Percentiles rank a stretch among this genome's conserved stretches.
Conservation (phyloP, 441 rosid genomes). For the Viola pubescens region DNA sequence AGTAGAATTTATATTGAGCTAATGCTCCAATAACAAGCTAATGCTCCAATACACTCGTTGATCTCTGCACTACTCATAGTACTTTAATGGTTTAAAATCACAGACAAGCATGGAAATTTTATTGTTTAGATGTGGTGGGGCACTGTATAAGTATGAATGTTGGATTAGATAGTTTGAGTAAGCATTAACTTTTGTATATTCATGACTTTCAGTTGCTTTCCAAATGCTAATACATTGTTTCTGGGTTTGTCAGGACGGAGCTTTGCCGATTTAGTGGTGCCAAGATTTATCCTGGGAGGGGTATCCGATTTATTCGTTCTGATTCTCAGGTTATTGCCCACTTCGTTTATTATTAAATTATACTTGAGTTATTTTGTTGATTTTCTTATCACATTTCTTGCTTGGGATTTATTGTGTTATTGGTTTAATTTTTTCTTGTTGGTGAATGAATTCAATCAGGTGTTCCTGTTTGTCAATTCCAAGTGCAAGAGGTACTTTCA, state of each 20-base stretch:
- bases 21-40: too few relatives aligned
- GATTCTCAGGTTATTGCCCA: constrained; percentile 60
- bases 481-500: constrained; percentile 89
- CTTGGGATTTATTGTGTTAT: neutral
- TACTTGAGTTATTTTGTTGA: neutral
- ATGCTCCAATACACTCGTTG: too few relatives aligned
- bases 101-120: too few relatives aligned
- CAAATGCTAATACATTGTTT: neutral
- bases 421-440: neutral
- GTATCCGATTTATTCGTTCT: constrained; percentile 66
- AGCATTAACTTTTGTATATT: too few relatives aligned
- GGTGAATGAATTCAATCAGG: constrained; percentile 27
- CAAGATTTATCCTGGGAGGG: constrained; percentile 80
- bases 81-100: too few relatives aligned
- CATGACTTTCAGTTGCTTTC: neutral
- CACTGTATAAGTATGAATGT: too few relatives aligned
- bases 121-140: too few relatives aligned
- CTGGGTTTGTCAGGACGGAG: constrained; percentile 47
- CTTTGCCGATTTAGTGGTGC: constrained; percentile 84
- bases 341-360: too few relatives aligned
- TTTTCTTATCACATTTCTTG: neutral
- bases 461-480: constrained; percentile 73
- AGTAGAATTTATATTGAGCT: too few relatives aligned
- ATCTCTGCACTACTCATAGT: too few relatives aligned
- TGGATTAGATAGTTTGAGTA: too few relatives aligned